Evolutionary conservation across 2,329 filamentous ascomycete species (phyloP).

Genomic region (Xylariaceae sp.): DNA sequence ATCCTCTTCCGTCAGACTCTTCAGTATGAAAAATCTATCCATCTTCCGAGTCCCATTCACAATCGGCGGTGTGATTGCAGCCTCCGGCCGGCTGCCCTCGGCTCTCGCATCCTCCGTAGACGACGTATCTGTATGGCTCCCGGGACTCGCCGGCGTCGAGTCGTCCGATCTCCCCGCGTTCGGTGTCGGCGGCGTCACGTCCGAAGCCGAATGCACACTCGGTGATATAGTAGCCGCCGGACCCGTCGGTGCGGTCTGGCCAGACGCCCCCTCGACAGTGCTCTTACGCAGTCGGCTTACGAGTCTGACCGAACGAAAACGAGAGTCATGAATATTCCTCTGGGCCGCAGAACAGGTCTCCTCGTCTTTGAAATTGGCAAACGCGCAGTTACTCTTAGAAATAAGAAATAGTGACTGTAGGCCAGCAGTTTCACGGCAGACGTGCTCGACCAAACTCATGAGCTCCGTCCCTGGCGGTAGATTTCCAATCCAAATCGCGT

Average conservation of each 20-base stretch:
- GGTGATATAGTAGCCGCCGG: conserved; percentile 40
- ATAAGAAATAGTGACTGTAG: conserved; percentile 91
- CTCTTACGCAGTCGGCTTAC: conserved; percentile 74
- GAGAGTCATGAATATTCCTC: conserved; percentile 81
- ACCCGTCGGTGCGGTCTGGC: conserved; percentile 49
- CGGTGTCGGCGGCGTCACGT: conserved; percentile 14
- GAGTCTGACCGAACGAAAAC: conserved; percentile 77
- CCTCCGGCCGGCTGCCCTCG: background rate
- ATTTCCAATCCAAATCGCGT: conserved; percentile 95
- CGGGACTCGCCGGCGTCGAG: conserved; percentile 12
- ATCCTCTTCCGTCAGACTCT: conserved; percentile 87
- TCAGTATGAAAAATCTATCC: conserved; percentile 86
- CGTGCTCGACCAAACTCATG: conserved; percentile 82
- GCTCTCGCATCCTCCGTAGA: conserved; percentile 16
- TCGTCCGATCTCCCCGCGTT: conserved; percentile 8
- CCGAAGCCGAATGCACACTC: conserved; percentile 19
- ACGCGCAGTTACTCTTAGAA: conserved; percentile 94
- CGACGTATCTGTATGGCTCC: conserved; percentile 12
- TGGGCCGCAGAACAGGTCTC: conserved; percentile 69
- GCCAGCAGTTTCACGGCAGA: conserved; percentile 70
- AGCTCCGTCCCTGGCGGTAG: conserved; percentile 77
- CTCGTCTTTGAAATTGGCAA: conserved; percentile 90
- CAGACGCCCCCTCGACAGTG: conserved; percentile 35
- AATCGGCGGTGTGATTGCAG: conserved; percentile 8
- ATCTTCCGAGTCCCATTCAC: conserved; percentile 34